Evolutionary conservation across 371 early-diverging fungal genomes (phyloP).

Genomic region (Choanephora cucurbitarum): DNA sequence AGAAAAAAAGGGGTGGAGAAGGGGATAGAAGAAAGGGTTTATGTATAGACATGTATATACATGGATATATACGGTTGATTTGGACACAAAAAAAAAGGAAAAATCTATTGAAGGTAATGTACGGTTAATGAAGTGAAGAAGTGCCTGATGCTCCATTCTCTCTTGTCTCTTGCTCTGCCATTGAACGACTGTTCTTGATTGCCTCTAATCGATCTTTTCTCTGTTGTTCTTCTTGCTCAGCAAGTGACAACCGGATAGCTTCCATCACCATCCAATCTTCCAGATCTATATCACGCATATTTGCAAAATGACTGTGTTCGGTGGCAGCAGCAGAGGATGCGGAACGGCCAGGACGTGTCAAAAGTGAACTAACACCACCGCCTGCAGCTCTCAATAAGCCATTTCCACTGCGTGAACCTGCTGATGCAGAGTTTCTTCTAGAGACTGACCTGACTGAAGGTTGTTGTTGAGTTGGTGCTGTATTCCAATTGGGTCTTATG

Average conservation of each 20-base stretch:
- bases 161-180: constrained; percentile 2
- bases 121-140: neutral
- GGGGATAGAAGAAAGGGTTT: too few species aligned
- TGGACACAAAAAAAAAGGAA: neutral
- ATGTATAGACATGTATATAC: too few species aligned
- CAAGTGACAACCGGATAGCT: constrained; percentile 78
- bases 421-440: constrained; percentile 49
- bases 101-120: neutral
- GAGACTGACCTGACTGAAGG: constrained; percentile 32
- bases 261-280: constrained; percentile 93
- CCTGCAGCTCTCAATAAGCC: constrained; percentile 26
- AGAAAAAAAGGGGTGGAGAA: neutral
- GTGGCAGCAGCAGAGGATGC: constrained; percentile 44
- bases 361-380: constrained; percentile 19
- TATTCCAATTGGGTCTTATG: constrained; percentile 75
- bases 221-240: constrained; percentile 60
- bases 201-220: constrained; percentile 18
- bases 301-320: constrained; percentile 62
- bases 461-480: constrained; percentile 29
- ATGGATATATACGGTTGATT: neutral
- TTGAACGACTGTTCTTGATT: neutral
- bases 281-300: constrained; percentile 74
- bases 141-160: neutral
- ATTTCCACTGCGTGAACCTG: constrained; percentile 20
- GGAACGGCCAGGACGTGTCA: constrained; percentile 44